Conservation (phyloP, 2,329 filamentous ascomycete genomes). For the Davidsoniella neocaledoniae region DNA sequence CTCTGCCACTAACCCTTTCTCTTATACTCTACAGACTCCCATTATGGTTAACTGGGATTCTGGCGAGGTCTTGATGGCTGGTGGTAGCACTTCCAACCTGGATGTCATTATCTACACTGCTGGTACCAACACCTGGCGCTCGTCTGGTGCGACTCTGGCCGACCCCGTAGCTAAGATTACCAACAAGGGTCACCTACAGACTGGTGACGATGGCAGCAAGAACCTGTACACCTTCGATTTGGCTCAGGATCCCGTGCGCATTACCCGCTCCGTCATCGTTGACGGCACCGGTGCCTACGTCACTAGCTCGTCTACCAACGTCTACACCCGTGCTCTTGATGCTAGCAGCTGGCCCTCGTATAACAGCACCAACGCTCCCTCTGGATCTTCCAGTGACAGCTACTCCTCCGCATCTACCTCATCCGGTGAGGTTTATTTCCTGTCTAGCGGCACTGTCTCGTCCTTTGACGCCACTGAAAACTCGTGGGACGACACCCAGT, state of each 20-base stretch:
- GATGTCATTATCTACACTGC: conserved; percentile 58
- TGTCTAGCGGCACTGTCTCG: conserved; percentile 54
- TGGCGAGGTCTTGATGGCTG: conserved; percentile 54
- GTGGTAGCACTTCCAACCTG: conserved; percentile 44
- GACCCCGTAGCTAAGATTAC: conserved; percentile 42
- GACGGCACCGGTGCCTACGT: conserved; percentile 40
- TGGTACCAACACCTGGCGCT: conserved; percentile 41
- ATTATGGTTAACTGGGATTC: conserved; percentile 60
- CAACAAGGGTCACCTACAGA: conserved; percentile 47
- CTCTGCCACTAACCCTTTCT: conserved; percentile 11
- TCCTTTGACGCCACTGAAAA: conserved; percentile 67
- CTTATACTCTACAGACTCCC: conserved; percentile 26
- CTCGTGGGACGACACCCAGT: conserved; percentile 57
- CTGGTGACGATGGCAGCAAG: conserved; percentile 59
- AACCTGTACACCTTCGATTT: conserved; percentile 66
- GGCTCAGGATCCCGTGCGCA: conserved; percentile 53
- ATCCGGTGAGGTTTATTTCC: conserved; percentile 54
- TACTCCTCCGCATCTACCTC: conserved; percentile 55
- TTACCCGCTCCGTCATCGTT: conserved; percentile 52
- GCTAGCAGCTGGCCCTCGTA: conserved; percentile 58
- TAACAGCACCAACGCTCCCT: conserved; percentile 57
- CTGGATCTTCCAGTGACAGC: conserved; percentile 37
- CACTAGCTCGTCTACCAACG: conserved; percentile 25
- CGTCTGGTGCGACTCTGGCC: conserved; percentile 47
- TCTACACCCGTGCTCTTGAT: conserved; percentile 32